Base-by-base conservation (phyloP, 2,329 filamentous ascomycete genomes). In the Talaromyces sp. region DNA sequence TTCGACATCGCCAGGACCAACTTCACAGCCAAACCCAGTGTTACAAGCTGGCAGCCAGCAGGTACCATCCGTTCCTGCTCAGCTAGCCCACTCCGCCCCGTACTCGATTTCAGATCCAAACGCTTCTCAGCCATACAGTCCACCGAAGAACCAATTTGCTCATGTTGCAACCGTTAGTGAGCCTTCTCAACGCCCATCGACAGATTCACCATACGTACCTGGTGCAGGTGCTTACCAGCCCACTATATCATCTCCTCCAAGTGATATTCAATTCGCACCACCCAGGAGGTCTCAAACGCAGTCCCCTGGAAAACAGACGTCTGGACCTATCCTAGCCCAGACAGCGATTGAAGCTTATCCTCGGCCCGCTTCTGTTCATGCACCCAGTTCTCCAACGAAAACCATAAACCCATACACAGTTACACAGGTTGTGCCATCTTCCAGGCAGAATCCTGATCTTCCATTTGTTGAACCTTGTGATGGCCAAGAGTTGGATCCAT, bases 401-500 rank as follows among this genome's bases (percentile, higher is more conserved):
- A 65, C 73, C 9, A 64, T 67, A 32, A 77, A 71, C 58, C 67
- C 69, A 10, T 75, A 75, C 59, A 70, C 72, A n/a, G 67, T 73
- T 19, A 62, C 71, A 8, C 69, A 75, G 38, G 64, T 65, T 7
- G 64, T 71, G 29, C 66, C 70, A 13, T 75, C 75, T 43, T 71
- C 71, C 31, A 73, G 75, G 41, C 76, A 79, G 52, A 74, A 79
- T 49, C 81, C 80, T 14, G 78, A 82, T 26, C 73, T 85, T 17
- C 78, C 81, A 21, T 86, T 84, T 62, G 81, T 87, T 56, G 67
- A 77, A 5, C 86, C 85, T 4, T 77, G 76, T 54, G 85, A 81
- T 65, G 84, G 84, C 53, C 79, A 80, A 41, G 78, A 80, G 68
- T 77, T 86, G 19, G 95, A 99, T 76, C 86, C 88, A 2, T 79